Base-by-base conservation (phyloP, 2,329 filamentous ascomycete species). In the Sporothrix pallida region DNA sequence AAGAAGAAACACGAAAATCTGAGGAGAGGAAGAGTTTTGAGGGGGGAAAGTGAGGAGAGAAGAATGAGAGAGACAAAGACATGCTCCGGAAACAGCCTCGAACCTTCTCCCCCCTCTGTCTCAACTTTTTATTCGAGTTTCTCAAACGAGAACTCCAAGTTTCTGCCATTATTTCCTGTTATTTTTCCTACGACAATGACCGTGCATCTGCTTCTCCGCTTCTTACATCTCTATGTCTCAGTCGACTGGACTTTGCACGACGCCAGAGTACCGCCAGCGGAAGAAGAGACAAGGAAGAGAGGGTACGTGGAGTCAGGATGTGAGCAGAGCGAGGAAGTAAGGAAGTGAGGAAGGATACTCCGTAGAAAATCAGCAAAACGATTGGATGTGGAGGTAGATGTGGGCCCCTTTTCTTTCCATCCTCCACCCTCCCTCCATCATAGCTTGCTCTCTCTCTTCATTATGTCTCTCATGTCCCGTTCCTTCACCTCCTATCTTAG, bases 161-260 rank as follows among this genome's bases (percentile, higher is more conserved):
- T 37, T 7, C 31, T 37, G 31, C 31, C 31, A 37, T 6, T 37
- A 37, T 37, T 37, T 37, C 31, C 42, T 26, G 31, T 23, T 58
- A 23, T 20, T 46, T 2, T 10, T 37, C 26, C n/a, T 31, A 1
- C 9, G 52, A 10, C 46, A 12, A n/a, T 42, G 44, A 23, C 70
- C 56, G 31, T 31, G 70, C 70, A 72, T 31, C 23, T 50, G 26
- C 23, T n/a, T 31, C 50, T 58, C 71, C 37, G 20, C 52, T 26
- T 68, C 42, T 68, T 44, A 69, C 37, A 56, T 23, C 4, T 31
- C 15, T 44, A 20, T 72, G 71, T 72, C 71, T 72, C 63, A 72
- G 71, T 69, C 15, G 50, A 46, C 62, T 42, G 10, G 26, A 60
- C 50, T 37, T 69, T 72, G 63, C 71, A 69, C 71, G 37, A 72